Evolutionary conservation across 495 filamentous ascomycete genomes (phyloP), one percentile per base, ranked within the genome.

Genomic region (Hyaloscypha bicolor): DNA sequence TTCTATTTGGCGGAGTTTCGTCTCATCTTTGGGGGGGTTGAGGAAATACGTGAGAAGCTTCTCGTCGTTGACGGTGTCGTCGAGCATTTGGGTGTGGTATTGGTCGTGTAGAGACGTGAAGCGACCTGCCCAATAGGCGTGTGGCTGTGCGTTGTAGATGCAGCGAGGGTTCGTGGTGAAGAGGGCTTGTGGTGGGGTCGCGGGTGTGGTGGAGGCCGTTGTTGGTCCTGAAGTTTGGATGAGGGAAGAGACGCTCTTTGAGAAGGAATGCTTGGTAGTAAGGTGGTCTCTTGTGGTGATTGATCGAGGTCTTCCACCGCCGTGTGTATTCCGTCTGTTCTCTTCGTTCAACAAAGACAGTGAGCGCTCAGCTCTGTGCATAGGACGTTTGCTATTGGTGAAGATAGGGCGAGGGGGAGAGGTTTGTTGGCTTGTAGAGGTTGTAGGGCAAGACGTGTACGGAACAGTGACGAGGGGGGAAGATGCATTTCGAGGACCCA

Each of bases 51-150:
- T 6, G 8, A 37, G 35, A 12, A 37, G 35, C 35, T 37, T 37
- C 35, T 37, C 35, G 35, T 19, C 16, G 42, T 48, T 48, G 42
- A 48, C 16, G 42, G 42, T 12, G 9, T 6, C 9, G 9, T 14
- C 16, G 42, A 48, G 16, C 11, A 19, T 16, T 19, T 48, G 42
- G 42, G 42, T 48, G 42, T 48, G 42, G 42, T 16, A 48, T 48
- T 48, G 42, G 42, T 48, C 42, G 42, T 48, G 42, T 14, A 48
- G 42, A 19, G 11, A 4, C 42, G 16, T 56, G 53, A 56, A 56
- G 9, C 53, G 53, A 14, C 53, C 53, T 25, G 53, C 53, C 53
- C 53, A 56, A n/a, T 56, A 56, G 22, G 29, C 29, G 22, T 56
- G 53, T 29, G 21, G 9, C 16, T 56, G 21, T 25, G 53, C 19